A percentile compares a stretch with the other conserved stretches of the same genome.
phyloP scores from a whole-genome alignment of 352 stramenopile species.

The Globisporangium ultimum region DNA sequence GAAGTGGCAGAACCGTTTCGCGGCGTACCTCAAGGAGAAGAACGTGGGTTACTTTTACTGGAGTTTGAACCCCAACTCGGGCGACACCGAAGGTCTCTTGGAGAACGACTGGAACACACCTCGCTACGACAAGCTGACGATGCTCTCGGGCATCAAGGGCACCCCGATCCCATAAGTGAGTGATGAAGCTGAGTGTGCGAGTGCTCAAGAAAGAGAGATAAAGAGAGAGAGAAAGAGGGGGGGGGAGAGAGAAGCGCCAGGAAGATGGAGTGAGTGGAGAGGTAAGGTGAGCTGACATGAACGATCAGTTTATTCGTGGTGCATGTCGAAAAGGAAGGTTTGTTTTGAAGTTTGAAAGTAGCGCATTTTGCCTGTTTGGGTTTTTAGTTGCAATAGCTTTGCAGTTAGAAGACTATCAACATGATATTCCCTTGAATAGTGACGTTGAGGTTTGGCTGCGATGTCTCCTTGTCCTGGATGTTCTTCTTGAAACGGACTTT shows the following conservation, averaged over 20 bases:
- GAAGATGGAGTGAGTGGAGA: too few relatives aligned
- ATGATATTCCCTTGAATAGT: too few relatives aligned
- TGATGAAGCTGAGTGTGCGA: neutral
- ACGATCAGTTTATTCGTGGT: too few relatives aligned
- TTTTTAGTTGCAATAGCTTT: too few relatives aligned
- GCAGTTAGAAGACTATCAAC: too few relatives aligned
- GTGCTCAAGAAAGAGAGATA: neutral
- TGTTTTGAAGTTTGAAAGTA: too few relatives aligned
- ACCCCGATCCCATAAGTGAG: neutral
- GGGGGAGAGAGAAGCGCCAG: neutral
- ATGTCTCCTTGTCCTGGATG: too few relatives aligned
- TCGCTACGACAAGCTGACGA: neutral
- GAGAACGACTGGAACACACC: neutral
- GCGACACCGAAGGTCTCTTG: neutral
- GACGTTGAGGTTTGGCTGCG: too few relatives aligned
- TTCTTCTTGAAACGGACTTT: too few relatives aligned
- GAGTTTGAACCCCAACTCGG: constrained; percentile 21
- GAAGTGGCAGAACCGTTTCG: constrained; percentile 14
- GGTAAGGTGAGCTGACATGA: too few relatives aligned
- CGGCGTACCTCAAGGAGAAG: constrained; percentile 11
- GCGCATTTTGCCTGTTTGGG: too few relatives aligned
- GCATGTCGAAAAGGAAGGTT: too few relatives aligned
- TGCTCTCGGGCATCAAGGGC: neutral
- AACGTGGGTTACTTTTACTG: constrained; percentile 18
- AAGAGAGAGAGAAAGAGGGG: neutral